Percentiles rank a stretch among this genome's conserved stretches.
Evolutionary conservation across 2,329 filamentous ascomycete species (phyloP).

Genomic region (Didymella arachidicola): DNA sequence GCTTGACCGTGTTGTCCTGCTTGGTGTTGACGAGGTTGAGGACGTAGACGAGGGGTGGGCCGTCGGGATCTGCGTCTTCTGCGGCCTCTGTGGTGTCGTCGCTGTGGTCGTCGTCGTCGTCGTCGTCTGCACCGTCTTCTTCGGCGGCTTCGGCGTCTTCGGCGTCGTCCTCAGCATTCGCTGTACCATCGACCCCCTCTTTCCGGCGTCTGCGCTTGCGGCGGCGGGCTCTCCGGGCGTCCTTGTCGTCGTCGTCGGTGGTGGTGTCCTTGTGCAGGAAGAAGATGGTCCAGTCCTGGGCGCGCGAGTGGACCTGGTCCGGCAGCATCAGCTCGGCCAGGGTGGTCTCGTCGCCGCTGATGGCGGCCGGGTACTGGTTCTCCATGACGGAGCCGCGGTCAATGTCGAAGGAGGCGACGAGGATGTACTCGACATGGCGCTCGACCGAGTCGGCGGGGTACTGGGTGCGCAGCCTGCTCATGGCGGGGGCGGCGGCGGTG

Average conservation of each 20-base stretch:
- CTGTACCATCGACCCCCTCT: constrained; percentile 48
- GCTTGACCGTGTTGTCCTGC: constrained; percentile 88
- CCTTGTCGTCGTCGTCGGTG: constrained; percentile 74
- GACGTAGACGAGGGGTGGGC: constrained; percentile 93
- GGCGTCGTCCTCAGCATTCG: constrained; percentile 50
- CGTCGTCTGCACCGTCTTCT: constrained; percentile 31
- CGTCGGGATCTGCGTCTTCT: constrained; percentile 70
- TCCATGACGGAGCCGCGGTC: constrained; percentile 97
- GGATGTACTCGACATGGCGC: constrained; percentile 98
- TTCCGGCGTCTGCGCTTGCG: constrained; percentile 57
- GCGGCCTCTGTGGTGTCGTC: constrained; percentile 61
- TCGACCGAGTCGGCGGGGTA: constrained; percentile 62
- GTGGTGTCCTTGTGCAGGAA: constrained; percentile 96
- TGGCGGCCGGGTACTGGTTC: constrained; percentile 93
- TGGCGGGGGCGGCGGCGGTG: constrained; percentile 1
- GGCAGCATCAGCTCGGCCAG: constrained; percentile 97
- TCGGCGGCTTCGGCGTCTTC: constrained; percentile 33
- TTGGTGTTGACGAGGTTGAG: constrained; percentile 98
- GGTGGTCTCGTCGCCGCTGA: constrained; percentile 98
- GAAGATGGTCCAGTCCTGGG: constrained; percentile 99
- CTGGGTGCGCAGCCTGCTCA: constrained; percentile 54
- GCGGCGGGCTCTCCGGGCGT: constrained; percentile 65
- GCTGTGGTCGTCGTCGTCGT: constrained; percentile 59
- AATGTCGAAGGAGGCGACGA: constrained; percentile 97
- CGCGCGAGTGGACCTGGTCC: constrained; percentile 92